Conservation (phyloP, 352 stramenopile species). For the Phytophthora melonis region DNA sequence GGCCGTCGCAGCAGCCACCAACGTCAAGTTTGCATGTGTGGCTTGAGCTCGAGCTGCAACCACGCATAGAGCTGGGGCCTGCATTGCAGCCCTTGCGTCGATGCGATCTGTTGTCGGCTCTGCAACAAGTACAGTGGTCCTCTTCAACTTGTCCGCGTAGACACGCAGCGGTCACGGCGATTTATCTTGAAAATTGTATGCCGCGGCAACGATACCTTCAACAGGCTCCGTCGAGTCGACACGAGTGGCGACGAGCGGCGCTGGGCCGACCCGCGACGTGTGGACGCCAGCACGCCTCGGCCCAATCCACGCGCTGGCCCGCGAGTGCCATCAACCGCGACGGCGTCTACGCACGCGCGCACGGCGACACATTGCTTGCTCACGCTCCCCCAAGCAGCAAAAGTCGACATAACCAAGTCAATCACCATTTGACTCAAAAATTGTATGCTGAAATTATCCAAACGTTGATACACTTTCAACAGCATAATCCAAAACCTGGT, state of each 20-base stretch:
- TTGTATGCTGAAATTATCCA: neutral
- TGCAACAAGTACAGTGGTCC: neutral
- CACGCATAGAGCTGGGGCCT: neutral
- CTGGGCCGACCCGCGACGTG: constrained; percentile 2
- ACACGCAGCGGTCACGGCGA: constrained; percentile 7
- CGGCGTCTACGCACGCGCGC: constrained; percentile 24
- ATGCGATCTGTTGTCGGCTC: constrained; percentile 1
- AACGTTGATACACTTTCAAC: neutral
- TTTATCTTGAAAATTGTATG: constrained; percentile 28
- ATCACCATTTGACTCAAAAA: neutral
- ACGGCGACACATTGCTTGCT: constrained; percentile 34
- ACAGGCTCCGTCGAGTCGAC: constrained; percentile 4
- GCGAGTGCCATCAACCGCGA: constrained; percentile 18
- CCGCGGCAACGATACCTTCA: constrained; percentile 19
- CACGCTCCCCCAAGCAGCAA: constrained; percentile 14
- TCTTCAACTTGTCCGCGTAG: constrained; percentile 25
- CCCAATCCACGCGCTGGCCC: constrained; percentile 1
- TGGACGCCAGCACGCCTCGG: constrained; percentile 15
- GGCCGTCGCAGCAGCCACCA: neutral
- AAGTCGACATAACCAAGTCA: neutral
- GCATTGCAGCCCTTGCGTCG: neutral
- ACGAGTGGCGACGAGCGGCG: constrained; percentile 12
- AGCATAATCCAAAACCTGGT: neutral
- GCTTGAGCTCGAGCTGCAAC: neutral
- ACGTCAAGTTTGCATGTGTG: constrained; percentile 25